Base-by-base conservation (phyloP, 1,139 yeast species). In the Debaryomycetaceae sp. region DNA sequence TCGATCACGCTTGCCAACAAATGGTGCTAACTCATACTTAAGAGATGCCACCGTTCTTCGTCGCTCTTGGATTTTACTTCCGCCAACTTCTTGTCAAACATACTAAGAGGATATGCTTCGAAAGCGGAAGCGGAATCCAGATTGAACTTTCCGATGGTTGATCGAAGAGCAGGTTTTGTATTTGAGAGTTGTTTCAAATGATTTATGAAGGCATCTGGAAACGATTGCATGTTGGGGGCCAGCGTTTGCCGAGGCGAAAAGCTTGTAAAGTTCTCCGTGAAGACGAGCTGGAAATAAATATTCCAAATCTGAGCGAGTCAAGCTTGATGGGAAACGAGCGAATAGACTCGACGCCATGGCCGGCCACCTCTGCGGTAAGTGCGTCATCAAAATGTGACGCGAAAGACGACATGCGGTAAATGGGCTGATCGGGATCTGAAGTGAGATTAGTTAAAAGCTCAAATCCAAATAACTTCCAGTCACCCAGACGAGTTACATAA, bases 391-490 rank as follows among this genome's bases (percentile, higher is more conserved):
- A 55, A 4, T 44, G 39, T 7, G 59, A 51, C 31, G 33, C 38
- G 22, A 25, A 43, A 26, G 39, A 36, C 4, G 54, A 45, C 15
- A 47, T 35, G 29, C 66, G 44, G 36, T 61, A 64, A 3, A 67
- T 41, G 2, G 70, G 67, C 32, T 61, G 68, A 32, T 70, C 71
- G 4, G 70, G 67, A 34, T 73, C 78, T 2, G 66, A 54, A 15
- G 55, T 56, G 32, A 63, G 44, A 37, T 65, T 72, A 2, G 79
- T 66, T 32, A 80, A 62, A 4, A 81, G 51, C 49, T 87, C 97
- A 43, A 86, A 73, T 1, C 95, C 95, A 38, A 82, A 81, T 16
- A 87, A 49, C 34, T 76, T 79, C 92, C 95, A 83, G 44, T 82
- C 94, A 6, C 95, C 94, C 24, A 62, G 48, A 11, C 37, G 38